Base-by-base conservation (phyloP, 1,284 basidiomycete species). In the Anthracocystis setariae region DNA sequence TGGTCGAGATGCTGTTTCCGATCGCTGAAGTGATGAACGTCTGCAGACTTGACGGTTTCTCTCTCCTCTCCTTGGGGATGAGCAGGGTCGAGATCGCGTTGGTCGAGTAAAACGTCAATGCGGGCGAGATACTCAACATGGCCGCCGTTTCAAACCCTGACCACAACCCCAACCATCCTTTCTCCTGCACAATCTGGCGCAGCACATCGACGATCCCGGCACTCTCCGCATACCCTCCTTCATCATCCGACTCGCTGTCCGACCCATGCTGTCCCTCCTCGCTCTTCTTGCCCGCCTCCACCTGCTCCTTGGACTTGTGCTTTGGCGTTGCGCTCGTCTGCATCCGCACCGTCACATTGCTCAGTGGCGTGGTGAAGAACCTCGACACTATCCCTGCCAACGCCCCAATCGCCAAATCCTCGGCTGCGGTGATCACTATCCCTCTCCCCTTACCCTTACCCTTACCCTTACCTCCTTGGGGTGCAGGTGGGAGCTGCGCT, bases 341-440 rank as follows among this genome's bases (percentile, higher is more conserved):
- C 61, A 85, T 83, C 12, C 85, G 64, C 0, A 86, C 84, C 8
- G 84, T 84, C 23, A 86, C 83, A 50, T 85, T 85, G n/a, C 83
- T 84, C 21, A 86, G 76, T 1, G 86, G 86, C n/a, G 85, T 79
- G 2, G 84, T 84, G 48, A 85, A 77, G 35, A 83, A 82, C 43
- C 85, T 83, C 13, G 84, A 83, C 2, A 83, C 60, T 24, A 85
- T 71, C 0, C 85, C 86, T 7, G 85, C 83, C 15, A 85, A 46
- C 12, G 84, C 77, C 0, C 85, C 86, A n/a, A 85, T 79, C 12
- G 84, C 53, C 13, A 86, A 63, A 54, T 86, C 85, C 56, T 86
- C 83, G 5, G 78, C 47, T 7, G 82, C 80, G 13, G 74, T 75
- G 10, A 85, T 64, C 5, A 74, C 58, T 5, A 74, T 68, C 23